Base-by-base conservation (phyloP, 441 rosid species). In the Gossypium schwendimanii region DNA sequence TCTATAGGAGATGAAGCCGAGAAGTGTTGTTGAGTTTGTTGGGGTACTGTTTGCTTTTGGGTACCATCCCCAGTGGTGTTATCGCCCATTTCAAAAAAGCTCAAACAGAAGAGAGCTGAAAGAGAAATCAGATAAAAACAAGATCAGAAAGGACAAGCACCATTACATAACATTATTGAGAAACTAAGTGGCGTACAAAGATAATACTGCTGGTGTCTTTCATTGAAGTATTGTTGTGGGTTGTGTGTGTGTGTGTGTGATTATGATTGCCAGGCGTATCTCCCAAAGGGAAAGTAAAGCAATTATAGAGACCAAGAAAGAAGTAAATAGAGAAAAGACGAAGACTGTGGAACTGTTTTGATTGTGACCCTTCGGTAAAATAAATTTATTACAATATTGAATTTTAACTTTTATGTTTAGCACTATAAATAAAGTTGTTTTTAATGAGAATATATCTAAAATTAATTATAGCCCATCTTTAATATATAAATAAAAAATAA, bases 81-180 rank as follows among this genome's bases (percentile, higher is more conserved):
- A 82, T 91, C 96, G 66, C 87, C 90, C 98, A 91, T 91, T 73
- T 69, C 76, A 62, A 72, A 76, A 17, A 6, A 33, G 53, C 31
- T 52, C 52, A 72, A 76, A 71, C 62, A 79, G 63, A 58, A 73
- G 69, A 62, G 9, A 68, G 28, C 44, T 60, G 39, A 23, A 4
- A 53, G 24, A 5, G 33, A 55, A 57, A 20, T 8, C 11, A 33
- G 39, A 33, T 33, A 6, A 33, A 33, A 33, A 1, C 23, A 18
- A 17, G 57, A 52, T 6, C 20, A 15, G 57, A 8, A 52, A 17
- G 21, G 3, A 52, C 21, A 52, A 52, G 10, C 2, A 50, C 2
- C 9, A 50, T 50, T 52, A 52, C 57, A 17, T 52, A 20, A 6
- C 39, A 33, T 33, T 33, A 33, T 33, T 33, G 39, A 33, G 21